Conservation (phyloP, 345 rosid species). For the Microthlaspi erraticum region DNA sequence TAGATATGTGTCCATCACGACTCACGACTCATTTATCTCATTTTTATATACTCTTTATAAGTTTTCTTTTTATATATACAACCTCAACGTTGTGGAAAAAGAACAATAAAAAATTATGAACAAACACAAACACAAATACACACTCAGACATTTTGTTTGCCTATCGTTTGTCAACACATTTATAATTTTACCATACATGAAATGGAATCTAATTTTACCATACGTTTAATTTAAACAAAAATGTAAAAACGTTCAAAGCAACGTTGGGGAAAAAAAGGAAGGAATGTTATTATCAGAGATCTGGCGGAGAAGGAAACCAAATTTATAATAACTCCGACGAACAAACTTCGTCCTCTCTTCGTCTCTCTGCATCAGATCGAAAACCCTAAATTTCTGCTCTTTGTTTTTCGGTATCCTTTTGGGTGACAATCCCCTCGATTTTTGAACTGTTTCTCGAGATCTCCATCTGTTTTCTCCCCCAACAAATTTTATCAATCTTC, state of each 20-base stretch:
- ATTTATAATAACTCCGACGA: constrained; percentile 2
- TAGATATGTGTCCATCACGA: not conserved
- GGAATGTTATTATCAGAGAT: constrained; percentile 31
- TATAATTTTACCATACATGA: too few relatives aligned
- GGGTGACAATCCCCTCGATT: constrained; percentile 18
- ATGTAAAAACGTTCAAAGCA: constrained; percentile 25
- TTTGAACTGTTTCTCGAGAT: constrained; percentile 24
- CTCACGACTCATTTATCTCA: too few relatives aligned
- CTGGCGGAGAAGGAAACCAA: constrained; percentile 34
- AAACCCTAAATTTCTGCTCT: constrained; percentile 23
- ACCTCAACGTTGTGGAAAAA: too few relatives aligned
- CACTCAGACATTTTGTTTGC: too few relatives aligned
- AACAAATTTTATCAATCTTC: not conserved
- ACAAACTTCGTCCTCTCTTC: constrained; percentile 12
- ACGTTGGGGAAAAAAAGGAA: constrained; percentile 4
- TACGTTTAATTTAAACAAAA: not conserved
- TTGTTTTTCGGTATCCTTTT: not conserved
- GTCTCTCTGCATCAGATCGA: constrained; percentile 31
- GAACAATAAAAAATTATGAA: too few relatives aligned
- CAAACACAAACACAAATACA: too few relatives aligned
- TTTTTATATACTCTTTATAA: too few relatives aligned
- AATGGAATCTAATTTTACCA: too few relatives aligned
- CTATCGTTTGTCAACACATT: too few relatives aligned
- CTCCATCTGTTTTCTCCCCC: not conserved
- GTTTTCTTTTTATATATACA: too few relatives aligned